phyloP scores from a whole-genome alignment of 306 rosid genomes.

The Bauhinia variegata region DNA sequence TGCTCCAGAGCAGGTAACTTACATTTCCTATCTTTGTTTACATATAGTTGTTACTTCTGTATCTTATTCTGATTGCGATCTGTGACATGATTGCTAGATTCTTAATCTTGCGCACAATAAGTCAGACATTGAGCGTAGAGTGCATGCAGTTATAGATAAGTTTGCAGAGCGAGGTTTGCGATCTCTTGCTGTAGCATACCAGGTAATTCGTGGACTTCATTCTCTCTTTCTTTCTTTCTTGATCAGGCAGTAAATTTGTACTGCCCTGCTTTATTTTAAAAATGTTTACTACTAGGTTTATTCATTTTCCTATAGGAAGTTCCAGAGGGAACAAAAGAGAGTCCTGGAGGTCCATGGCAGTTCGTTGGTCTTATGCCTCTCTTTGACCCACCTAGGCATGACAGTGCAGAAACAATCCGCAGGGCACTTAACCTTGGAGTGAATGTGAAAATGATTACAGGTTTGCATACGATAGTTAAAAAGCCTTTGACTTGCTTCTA shows the following conservation, averaged over 20 bases:
- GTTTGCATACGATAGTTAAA: slow-evolving; percentile 43
- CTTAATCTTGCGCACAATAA: slow-evolving; percentile 88
- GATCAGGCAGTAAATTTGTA: slow-evolving; percentile 14
- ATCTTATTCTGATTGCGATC: slow-evolving; percentile 25
- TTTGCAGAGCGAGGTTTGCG: slow-evolving; percentile 97
- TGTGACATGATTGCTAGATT: slow-evolving; percentile 59
- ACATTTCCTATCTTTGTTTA: slow-evolving; percentile 4
- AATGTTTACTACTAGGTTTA: slow-evolving; percentile 19
- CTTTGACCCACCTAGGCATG: slow-evolving; percentile 98
- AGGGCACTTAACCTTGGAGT: slow-evolving; percentile 98
- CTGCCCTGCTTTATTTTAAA: slow-evolving; percentile 5
- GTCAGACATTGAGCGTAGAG: slow-evolving; percentile 85
- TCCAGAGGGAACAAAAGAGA: slow-evolving; percentile 88
- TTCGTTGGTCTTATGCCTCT: slow-evolving; percentile 93
- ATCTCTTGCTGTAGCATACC: slow-evolving; percentile 96
- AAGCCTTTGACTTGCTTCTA: slow-evolving; percentile 14
- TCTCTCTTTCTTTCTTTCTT: too few species aligned
- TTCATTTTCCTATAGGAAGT: slow-evolving; percentile 70
- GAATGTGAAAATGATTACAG: slow-evolving; percentile 98
- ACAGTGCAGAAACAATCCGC: slow-evolving; percentile 95
- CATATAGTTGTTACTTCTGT: background rate
- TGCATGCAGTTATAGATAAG: slow-evolving; percentile 89
- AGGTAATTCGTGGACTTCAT: slow-evolving; percentile 51
- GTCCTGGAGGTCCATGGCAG: slow-evolving; percentile 97
- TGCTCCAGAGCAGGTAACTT: slow-evolving; percentile 94